phyloP scores from a whole-genome alignment of 1,284 basidiomycete genomes.

The Trametes polyzona region DNA sequence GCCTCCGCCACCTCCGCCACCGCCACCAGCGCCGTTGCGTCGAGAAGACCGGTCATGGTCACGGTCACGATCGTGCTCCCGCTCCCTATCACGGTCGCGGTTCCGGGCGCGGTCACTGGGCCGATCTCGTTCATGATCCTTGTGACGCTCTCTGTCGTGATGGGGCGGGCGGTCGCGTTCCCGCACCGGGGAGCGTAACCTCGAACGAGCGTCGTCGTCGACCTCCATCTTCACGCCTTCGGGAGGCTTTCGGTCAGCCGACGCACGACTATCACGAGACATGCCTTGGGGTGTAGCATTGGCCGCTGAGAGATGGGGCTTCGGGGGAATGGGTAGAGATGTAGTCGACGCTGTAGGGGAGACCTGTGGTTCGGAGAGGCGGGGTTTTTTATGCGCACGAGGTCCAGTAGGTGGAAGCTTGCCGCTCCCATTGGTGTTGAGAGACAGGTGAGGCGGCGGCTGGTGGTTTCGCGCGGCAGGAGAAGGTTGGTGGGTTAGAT shows the following conservation, averaged over 20 bases:
- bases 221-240: constrained; percentile 55
- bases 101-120: constrained; percentile 38
- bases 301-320: constrained; percentile 31
- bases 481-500: constrained; percentile 44
- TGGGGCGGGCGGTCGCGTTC: constrained; percentile 32
- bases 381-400: constrained; percentile 75
- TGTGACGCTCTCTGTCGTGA: constrained; percentile 38
- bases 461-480: constrained; percentile 43
- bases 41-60: constrained; percentile 34
- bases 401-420: constrained; percentile 75
- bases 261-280: constrained; percentile 43
- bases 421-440: constrained; percentile 37
- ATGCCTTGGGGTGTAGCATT: constrained; percentile 32
- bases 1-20: constrained; percentile 37
- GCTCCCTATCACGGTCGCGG: constrained; percentile 33
- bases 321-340: constrained; percentile 30
- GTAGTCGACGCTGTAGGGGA: constrained; percentile 41
- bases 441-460: constrained; percentile 27
- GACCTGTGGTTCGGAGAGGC: constrained; percentile 59
- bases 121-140: constrained; percentile 40
- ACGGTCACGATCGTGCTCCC: constrained; percentile 34
- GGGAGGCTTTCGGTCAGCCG: constrained; percentile 38
- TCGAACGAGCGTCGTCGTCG: constrained; percentile 51
- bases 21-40: constrained; percentile 33
- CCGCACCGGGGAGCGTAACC: constrained; percentile 37